Evolutionary conservation across 805 yeast species (phyloP), one percentile per base, ranked within the genome.

Genomic region (Starmerella khaoyaiensis): DNA sequence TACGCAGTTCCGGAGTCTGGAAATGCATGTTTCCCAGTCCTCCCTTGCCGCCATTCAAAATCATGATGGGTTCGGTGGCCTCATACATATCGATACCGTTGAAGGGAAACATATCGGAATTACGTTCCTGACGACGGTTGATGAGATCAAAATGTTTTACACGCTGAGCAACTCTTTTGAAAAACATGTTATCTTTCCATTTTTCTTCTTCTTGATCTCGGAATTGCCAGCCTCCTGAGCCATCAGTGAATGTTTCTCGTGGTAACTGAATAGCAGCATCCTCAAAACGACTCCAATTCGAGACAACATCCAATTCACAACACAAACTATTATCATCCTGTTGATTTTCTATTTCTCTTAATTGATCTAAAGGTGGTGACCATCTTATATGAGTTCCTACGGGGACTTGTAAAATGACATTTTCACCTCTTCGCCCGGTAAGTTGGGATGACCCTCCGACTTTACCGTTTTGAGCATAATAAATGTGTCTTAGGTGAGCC

Each of bases 11-110:
- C 31, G 77, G 67, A 1, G 95, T 83, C 33, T 81, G 64, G 54
- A 90, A 90, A 56, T 87, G 94, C 90, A 83, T 83, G 57, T 90
- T 90, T 1, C 98, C 98, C 63, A 87, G 66, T 0, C 98, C 98
- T 16, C 97, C 97, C 45, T 67, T 65, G 8, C 98, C 98, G 29
- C 98, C 98, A 48, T 69, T 70, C 31, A 86, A 51, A 15, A 90
- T 49, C 35, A 80, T 60, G 4, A 77, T 56, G 1, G 97, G 95
- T 31, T 67, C 69, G 2, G 68, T 68, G 0, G 82, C 52, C 65
- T 14, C 76, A 72, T 44, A 64, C 57, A 40, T 67, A 57, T 90
- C 98, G 19, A 82, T 53, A 0, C 97, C 97, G n/a, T 67, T 63
- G 3, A 79, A 41, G 0, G 97, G 97, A 50, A 86, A 76, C 33